Percentiles rank a stretch among this genome's conserved stretches.
phyloP scores from a whole-genome alignment of 805 yeast species.

The Barnettozyma botsteinii region DNA sequence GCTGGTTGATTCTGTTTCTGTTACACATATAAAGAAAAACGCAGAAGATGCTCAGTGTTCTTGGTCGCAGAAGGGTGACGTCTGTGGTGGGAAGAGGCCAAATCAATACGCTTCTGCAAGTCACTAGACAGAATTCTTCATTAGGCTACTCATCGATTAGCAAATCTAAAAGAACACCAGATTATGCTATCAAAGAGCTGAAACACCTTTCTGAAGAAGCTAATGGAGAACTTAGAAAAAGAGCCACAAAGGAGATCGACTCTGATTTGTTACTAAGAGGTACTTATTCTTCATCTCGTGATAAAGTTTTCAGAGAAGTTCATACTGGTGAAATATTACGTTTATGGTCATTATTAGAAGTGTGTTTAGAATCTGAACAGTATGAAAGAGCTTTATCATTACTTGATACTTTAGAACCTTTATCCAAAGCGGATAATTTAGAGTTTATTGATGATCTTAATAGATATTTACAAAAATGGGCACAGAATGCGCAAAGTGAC shows the following conservation, averaged over 20 bases:
- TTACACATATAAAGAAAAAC: background rate
- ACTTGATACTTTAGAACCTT: conserved; percentile 52
- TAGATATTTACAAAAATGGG: conserved; percentile 44
- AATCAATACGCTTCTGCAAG: background rate
- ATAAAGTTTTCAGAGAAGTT: conserved; percentile 19
- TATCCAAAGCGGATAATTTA: conserved; percentile 33
- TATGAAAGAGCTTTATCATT: conserved; percentile 66
- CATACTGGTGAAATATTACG: conserved; percentile 53
- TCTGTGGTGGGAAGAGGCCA: background rate
- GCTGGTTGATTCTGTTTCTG: too few species aligned
- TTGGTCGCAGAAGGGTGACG: background rate
- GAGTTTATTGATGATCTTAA: conserved; percentile 64
- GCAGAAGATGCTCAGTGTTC: background rate
- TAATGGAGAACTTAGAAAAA: background rate
- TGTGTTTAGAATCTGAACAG: conserved; percentile 62
- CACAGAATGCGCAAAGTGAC: conserved; percentile 33
- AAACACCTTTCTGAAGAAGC: conserved; percentile 1
- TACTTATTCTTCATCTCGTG: conserved; percentile 19
- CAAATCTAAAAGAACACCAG: conserved; percentile 2
- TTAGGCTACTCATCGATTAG: conserved; percentile 1
- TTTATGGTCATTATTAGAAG: conserved; percentile 74
- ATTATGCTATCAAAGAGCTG: conserved; percentile 5
- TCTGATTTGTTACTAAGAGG: conserved; percentile 11
- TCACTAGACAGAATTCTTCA: conserved; percentile 5
- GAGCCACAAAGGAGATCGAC: conserved; percentile 4